Evolutionary conservation across 352 stramenopile genomes (phyloP), one percentile per base, ranked within the genome.

Genomic region (Globisporangium radiosum): DNA sequence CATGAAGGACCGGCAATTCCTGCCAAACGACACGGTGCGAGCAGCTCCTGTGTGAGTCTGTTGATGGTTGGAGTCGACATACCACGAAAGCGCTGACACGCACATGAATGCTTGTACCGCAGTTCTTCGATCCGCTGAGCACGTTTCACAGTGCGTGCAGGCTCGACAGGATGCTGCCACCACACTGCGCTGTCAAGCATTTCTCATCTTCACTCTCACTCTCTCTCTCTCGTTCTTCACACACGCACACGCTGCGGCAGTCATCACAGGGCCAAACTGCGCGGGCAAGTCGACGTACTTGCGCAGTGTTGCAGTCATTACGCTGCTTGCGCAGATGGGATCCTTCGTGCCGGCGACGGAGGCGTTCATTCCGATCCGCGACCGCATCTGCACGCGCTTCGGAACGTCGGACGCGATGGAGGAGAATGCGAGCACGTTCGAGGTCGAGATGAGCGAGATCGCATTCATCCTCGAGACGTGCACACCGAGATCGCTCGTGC

Each of bases 321-420:
- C 85, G 25, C 92, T 97, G 33, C 62, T 97, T 43, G 88, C 88
- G 7, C 91, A 97, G 52, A 95, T 97, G 76, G 92, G 92, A 15
- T 91, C 81, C 49, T 97, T 90, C 47, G 90, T 98, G 10, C 91
- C 92, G 11, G 91, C 91, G 39, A 69, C 74, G 25, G 71, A 87
- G 40, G 91, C 88, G 10, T 67, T 66, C 19, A 88, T 98, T 63
- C 85, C 90, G 10, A 69, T 97, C 59, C 71, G 87, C 39, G 83
- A 96, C 63, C 75, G 89, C 2, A 90, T 98, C n/a, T 88, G 95
- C 50, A 96, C 92, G 11, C 75, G 91, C 52, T 94, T 98, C 47
- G 90, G 88, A 9, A 97, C 90, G 7, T 91, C 85, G 3, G 92
- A 98, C 53, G 88, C 97, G 57, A 96, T 98, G 80, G 91, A 98